These are phyloP conservation scores for Cynara cardunculus DNA, from an alignment of 129 eudicot genomes.

Conservation along the genomic window DNA sequence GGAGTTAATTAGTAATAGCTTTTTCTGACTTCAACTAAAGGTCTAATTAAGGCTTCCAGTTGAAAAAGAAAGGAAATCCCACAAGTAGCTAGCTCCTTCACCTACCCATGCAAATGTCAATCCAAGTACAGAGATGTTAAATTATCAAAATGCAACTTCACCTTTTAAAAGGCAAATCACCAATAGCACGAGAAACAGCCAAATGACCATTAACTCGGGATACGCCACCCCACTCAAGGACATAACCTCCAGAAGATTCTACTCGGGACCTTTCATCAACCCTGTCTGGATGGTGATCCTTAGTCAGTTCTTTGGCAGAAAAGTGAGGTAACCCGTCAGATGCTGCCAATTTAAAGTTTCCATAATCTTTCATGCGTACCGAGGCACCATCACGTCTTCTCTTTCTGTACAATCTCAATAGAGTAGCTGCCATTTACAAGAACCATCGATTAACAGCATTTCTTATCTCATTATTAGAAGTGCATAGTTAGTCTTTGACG, in stretches of 20 bases:
- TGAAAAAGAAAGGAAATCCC: neutral
- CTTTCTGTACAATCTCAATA: constrained; percentile 65
- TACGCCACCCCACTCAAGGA: constrained; percentile 85
- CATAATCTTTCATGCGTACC: constrained; percentile 50
- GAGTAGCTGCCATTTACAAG: constrained; percentile 68
- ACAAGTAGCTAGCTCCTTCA: neutral
- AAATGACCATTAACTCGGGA: constrained; percentile 88
- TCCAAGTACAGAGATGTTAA: neutral
- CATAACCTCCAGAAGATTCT: constrained; percentile 92
- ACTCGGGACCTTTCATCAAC: constrained; percentile 86
- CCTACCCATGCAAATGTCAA: neutral
- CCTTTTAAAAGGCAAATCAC: constrained; percentile 89
- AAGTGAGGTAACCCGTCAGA: constrained; percentile 54
- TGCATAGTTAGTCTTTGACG: neutral
- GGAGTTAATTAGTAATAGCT: constrained; percentile 23
- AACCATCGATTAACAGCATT: constrained; percentile 14
- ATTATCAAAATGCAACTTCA: constrained; percentile 15
- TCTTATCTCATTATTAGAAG: neutral
- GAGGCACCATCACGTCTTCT: constrained; percentile 46
- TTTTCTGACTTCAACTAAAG: neutral
- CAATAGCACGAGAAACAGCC: constrained; percentile 94
- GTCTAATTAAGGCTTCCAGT: neutral
- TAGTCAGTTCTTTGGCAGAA: constrained; percentile 72
- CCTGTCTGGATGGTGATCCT: constrained; percentile 96
- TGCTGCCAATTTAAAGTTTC: constrained; percentile 48